Evolutionary conservation across 2,329 filamentous ascomycete species (phyloP).

Genomic region (Alternaria postmessia): DNA sequence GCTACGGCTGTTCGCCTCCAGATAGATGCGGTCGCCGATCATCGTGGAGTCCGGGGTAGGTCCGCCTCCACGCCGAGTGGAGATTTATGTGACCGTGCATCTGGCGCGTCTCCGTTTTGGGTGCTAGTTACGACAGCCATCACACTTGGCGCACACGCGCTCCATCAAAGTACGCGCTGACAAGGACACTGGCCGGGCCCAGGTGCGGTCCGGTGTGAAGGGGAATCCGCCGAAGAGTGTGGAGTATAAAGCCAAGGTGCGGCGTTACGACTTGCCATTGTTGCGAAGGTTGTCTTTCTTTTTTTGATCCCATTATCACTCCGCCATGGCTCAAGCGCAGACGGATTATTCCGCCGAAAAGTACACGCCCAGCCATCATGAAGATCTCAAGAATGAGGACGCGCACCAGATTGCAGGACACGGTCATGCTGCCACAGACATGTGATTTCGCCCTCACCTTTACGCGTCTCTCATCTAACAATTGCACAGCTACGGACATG

Average conservation of each 20-base stretch:
- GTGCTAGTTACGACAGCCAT: constrained; percentile 9
- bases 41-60: constrained; percentile 13
- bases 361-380: constrained; percentile 31
- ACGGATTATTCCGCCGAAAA: constrained; percentile 24
- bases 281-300: neutral
- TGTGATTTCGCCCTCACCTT: constrained; percentile 23
- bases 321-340: constrained; percentile 19
- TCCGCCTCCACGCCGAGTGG: constrained; percentile 18
- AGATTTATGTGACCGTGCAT: neutral
- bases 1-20: constrained; percentile 14
- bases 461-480: constrained; percentile 11
- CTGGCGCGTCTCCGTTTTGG: constrained; percentile 1
- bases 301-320: neutral
- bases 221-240: neutral
- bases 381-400: constrained; percentile 38
- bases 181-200: constrained; percentile 12
- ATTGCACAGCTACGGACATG: constrained; percentile 40
- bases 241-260: constrained; percentile 13
- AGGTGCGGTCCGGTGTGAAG: constrained; percentile 3
- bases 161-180: constrained; percentile 4
- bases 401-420: constrained; percentile 37
- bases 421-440: constrained; percentile 44
- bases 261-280: constrained; percentile 15
- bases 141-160: constrained; percentile 13
- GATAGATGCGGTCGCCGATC: constrained; percentile 9